Percentiles rank a stretch among this genome's conserved stretches.
Conservation (phyloP, 306 rosid species). For the Quercus mongolica region DNA sequence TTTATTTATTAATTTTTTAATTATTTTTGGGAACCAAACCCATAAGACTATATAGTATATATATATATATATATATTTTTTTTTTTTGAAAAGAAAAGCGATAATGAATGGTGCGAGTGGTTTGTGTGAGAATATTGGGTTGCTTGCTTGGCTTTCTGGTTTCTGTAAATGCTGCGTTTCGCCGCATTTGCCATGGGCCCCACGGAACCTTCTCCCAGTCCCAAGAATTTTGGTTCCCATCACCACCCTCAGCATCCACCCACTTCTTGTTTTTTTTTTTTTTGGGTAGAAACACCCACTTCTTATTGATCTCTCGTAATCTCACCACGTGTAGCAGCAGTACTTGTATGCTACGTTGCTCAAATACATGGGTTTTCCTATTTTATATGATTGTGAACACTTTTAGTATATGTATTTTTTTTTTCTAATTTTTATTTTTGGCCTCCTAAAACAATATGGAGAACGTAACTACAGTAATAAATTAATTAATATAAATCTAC, state of each 20-base stretch:
- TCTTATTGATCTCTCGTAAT: constrained; percentile 5
- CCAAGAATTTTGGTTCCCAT: constrained; percentile 29
- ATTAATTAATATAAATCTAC: too few relatives aligned
- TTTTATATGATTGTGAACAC: neutral
- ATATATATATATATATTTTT: too few relatives aligned
- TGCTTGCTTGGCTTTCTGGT: constrained; percentile 10
- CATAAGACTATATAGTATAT: too few relatives aligned
- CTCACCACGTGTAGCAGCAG: neutral
- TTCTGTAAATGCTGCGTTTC: constrained; percentile 47
- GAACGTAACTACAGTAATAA: too few relatives aligned
- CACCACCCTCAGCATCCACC: constrained; percentile 46
- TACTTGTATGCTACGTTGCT: neutral
- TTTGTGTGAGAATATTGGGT: neutral
- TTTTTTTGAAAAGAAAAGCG: too few relatives aligned
- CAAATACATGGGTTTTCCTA: neutral
- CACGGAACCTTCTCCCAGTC: constrained; percentile 36
- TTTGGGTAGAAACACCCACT: constrained; percentile 16
- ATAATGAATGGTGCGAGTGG: neutral
- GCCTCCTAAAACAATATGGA: too few relatives aligned
- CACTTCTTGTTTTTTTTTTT: neutral
- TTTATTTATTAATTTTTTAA: too few relatives aligned
- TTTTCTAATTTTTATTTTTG: too few relatives aligned
- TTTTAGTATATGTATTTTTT: too few relatives aligned
- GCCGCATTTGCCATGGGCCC: constrained; percentile 67
- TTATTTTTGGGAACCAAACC: neutral